phyloP scores from a whole-genome alignment of 1,139 yeast species.

The Williopsis jadinii region DNA sequence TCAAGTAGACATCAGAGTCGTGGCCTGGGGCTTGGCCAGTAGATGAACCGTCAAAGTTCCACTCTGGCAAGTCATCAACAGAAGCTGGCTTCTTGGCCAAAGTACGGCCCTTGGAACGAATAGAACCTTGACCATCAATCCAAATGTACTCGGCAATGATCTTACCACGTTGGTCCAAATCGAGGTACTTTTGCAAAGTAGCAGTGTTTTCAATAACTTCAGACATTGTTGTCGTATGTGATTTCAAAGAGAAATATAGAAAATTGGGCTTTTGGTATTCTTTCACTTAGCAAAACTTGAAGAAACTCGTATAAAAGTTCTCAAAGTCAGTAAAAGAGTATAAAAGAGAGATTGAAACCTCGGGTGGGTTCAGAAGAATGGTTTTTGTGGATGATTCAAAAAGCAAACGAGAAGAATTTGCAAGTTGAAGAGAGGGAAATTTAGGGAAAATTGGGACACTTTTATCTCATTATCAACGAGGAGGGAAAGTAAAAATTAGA shows the following conservation, averaged over 20 bases:
- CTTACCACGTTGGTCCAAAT: slow-evolving; percentile 78
- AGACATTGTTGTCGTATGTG: slow-evolving; percentile 8
- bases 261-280: no score
- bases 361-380: no score
- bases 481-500: no score
- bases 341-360: no score
- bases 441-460: no score
- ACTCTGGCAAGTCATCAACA: slow-evolving; percentile 88
- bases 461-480: no score
- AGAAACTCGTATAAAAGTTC: no score
- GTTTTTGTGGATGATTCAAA: no score
- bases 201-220: slow-evolving; percentile 59
- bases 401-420: no score
- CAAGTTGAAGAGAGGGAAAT: no score
- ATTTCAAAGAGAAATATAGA: neutral
- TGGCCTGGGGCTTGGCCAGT: slow-evolving; percentile 99
- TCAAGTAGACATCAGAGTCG: slow-evolving; percentile 89
- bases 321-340: no score
- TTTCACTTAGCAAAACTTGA: no score
- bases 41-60: slow-evolving; percentile 99
- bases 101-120: slow-evolving; percentile 94
- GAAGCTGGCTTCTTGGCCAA: slow-evolving; percentile 59
- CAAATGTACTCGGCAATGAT: slow-evolving; percentile 95
- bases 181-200: slow-evolving; percentile 73
- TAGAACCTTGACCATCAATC: slow-evolving; percentile 89